A percentile compares a stretch with the other conserved stretches of the same genome.
phyloP scores from a whole-genome alignment of 768 basidiomycete species.

The Tubosaeta brunneosetosa region DNA sequence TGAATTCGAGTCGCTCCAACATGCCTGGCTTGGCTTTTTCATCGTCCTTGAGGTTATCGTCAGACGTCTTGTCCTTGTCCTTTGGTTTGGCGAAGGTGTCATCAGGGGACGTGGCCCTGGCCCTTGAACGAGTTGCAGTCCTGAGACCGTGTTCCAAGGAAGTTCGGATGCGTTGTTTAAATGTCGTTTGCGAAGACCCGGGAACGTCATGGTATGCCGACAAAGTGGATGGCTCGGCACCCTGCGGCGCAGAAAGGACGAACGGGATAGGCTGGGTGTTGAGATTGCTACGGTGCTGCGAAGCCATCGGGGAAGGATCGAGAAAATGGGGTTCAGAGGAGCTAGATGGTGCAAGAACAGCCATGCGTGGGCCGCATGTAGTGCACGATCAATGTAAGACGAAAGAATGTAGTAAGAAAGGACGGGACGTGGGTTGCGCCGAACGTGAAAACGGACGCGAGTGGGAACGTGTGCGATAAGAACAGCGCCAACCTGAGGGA shows the following conservation, averaged over 20 bases:
- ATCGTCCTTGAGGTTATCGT: slow-evolving; percentile 31
- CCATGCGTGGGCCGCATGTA: slow-evolving; percentile 40
- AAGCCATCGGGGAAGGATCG: slow-evolving; percentile 43
- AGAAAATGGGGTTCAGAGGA: slow-evolving; percentile 37
- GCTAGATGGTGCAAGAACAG: slow-evolving; percentile 37
- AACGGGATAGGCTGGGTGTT: slow-evolving; percentile 31
- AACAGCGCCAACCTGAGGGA: slow-evolving; percentile 6
- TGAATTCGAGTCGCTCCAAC: slow-evolving; percentile 46
- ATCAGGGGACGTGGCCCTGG: slow-evolving; percentile 35
- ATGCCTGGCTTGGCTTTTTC: slow-evolving; percentile 43
- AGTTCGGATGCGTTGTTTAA: slow-evolving; percentile 56
- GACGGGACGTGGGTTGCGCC: slow-evolving; percentile 6
- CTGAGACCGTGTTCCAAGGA: slow-evolving; percentile 65
- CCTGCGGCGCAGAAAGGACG: slow-evolving; percentile 39
- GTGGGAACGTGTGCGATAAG: slow-evolving; percentile 21
- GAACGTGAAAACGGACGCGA: slow-evolving; percentile 5
- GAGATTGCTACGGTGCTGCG: slow-evolving; percentile 36
- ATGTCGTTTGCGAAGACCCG: slow-evolving; percentile 46
- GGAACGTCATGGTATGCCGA: slow-evolving; percentile 28
- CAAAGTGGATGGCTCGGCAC: slow-evolving; percentile 32
- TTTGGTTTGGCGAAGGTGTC: slow-evolving; percentile 40
- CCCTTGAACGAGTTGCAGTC: slow-evolving; percentile 56
- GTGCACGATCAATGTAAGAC: slow-evolving; percentile 18
- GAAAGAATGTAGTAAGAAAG: slow-evolving; percentile 14
- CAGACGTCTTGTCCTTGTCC: slow-evolving; percentile 37